phyloP scores from a whole-genome alignment of 2,329 filamentous ascomycete genomes.

The Verticillium longisporum region DNA sequence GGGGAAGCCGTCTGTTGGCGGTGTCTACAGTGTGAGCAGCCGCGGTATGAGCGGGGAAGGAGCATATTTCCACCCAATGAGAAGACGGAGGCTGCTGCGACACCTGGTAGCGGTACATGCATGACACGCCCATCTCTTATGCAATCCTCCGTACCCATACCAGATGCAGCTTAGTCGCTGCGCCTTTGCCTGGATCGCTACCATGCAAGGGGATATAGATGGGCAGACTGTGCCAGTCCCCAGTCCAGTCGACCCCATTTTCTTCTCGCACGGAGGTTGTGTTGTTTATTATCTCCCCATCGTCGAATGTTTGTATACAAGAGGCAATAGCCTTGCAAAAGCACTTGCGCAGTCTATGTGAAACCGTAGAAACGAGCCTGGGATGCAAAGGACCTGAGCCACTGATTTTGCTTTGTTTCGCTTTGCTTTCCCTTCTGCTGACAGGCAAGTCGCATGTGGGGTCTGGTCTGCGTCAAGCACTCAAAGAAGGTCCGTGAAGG shows the following conservation, averaged over 20 bases:
- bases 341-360: not conserved
- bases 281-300: not conserved
- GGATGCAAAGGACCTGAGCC: not conserved
- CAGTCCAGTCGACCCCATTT: not conserved
- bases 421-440: not conserved
- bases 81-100: not conserved
- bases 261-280: not conserved
- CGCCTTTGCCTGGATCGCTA: not conserved
- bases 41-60: conserved; percentile 9
- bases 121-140: conserved; percentile 5
- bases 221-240: not conserved
- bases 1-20: not conserved
- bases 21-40: not conserved
- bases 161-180: conserved; percentile 3
- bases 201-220: not conserved
- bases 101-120: conserved; percentile 8
- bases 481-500: not conserved
- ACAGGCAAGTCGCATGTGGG: not conserved
- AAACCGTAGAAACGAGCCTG: not conserved
- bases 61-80: conserved; percentile 6
- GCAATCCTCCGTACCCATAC: conserved; percentile 7
- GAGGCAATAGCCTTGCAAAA: not conserved
- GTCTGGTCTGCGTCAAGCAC: not conserved
- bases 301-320: not conserved
- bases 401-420: not conserved